phyloP scores from a whole-genome alignment of 2,329 filamentous ascomycete species.

The Aspergillus tubingensis region DNA sequence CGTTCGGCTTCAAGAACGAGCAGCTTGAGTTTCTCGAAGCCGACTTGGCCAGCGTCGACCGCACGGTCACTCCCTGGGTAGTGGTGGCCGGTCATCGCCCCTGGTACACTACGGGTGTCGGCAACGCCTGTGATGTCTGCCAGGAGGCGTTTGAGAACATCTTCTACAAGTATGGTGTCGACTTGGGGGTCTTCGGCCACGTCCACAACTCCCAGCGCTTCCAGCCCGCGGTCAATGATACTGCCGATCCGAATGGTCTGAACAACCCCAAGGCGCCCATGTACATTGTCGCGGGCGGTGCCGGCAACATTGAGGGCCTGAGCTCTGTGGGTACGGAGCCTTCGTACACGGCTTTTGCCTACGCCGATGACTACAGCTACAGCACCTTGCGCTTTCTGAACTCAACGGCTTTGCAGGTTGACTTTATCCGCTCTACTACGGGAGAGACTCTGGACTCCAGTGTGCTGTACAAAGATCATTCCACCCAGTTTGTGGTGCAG shows the following conservation, averaged over 20 bases:
- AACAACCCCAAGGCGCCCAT: slow-evolving; percentile 56
- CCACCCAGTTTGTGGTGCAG: slow-evolving; percentile 55
- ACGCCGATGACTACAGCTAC: slow-evolving; percentile 53
- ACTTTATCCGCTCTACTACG: slow-evolving; percentile 54
- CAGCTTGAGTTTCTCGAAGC: slow-evolving; percentile 58
- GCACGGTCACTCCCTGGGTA: slow-evolving; percentile 57
- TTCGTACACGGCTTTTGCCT: slow-evolving; percentile 43
- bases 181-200: slow-evolving; percentile 59
- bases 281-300: slow-evolving; percentile 59
- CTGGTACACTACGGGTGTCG: slow-evolving; percentile 48
- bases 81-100: slow-evolving; percentile 50
- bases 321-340: slow-evolving; percentile 45
- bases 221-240: slow-evolving; percentile 31
- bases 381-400: slow-evolving; percentile 52
- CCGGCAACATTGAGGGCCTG: slow-evolving; percentile 60
- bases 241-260: slow-evolving; percentile 48
- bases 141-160: slow-evolving; percentile 56
- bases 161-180: slow-evolving; percentile 59
- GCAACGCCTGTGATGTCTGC: slow-evolving; percentile 48
- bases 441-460: slow-evolving; percentile 53
- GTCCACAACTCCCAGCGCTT: slow-evolving; percentile 62
- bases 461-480: slow-evolving; percentile 53
- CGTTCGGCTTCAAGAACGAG: slow-evolving; percentile 53
- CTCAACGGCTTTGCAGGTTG: slow-evolving; percentile 49
- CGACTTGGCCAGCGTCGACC: slow-evolving; percentile 59